Conservation (phyloP, 2,329 filamentous ascomycete species). For the Magnaporthiopsis incrustans region DNA sequence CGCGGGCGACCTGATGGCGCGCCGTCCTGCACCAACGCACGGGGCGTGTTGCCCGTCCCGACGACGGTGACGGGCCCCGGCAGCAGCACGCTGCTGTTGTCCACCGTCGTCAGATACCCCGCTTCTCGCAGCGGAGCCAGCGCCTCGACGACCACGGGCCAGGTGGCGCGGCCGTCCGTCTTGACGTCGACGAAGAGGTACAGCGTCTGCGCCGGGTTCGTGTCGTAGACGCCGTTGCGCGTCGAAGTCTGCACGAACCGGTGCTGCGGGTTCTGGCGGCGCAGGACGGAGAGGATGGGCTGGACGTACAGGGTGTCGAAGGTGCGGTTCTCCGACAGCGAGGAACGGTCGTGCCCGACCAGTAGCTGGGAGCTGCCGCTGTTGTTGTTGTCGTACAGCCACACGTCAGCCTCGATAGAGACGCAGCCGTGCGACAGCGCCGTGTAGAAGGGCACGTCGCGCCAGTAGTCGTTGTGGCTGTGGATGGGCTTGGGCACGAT, state of each 20-base stretch:
- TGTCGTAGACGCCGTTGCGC: slow-evolving; percentile 46
- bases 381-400: slow-evolving; percentile 48
- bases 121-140: slow-evolving; percentile 48
- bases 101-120: slow-evolving; percentile 43
- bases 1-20: slow-evolving; percentile 36
- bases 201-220: slow-evolving; percentile 40
- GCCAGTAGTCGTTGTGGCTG: slow-evolving; percentile 67
- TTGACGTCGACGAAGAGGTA: slow-evolving; percentile 63
- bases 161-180: slow-evolving; percentile 41
- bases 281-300: slow-evolving; percentile 49
- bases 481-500: slow-evolving; percentile 51
- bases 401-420: slow-evolving; percentile 63
- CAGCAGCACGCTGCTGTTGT: slow-evolving; percentile 38
- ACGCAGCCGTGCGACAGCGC: slow-evolving; percentile 53
- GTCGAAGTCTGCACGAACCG: slow-evolving; percentile 29
- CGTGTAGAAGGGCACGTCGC: slow-evolving; percentile 52
- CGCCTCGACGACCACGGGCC: slow-evolving; percentile 40
- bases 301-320: slow-evolving; percentile 54
- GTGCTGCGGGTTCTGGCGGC: slow-evolving; percentile 40
- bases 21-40: slow-evolving; percentile 45
- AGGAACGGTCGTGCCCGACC: slow-evolving; percentile 51
- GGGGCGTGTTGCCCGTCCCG: slow-evolving; percentile 54
- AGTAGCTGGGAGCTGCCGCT: slow-evolving; percentile 20
- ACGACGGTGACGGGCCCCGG: slow-evolving; percentile 56
- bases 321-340: slow-evolving; percentile 45